Evolutionary conservation across 2,329 filamentous ascomycete species (phyloP).

Genomic region (Verticillium zaregamsianum): DNA sequence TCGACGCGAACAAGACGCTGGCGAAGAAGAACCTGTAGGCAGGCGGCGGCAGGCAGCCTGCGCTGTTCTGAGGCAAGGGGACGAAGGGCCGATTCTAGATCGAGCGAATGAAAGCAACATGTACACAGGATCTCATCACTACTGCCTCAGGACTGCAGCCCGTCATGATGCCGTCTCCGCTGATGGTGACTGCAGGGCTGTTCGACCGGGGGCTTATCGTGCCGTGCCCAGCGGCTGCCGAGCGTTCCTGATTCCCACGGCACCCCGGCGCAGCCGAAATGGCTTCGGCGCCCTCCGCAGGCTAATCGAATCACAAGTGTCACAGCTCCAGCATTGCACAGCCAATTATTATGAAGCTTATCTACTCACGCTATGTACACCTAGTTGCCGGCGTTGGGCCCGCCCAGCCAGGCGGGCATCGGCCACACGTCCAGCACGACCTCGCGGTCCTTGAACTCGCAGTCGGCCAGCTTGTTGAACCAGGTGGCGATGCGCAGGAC

Average conservation of each 20-base stretch:
- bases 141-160: neutral
- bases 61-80: neutral
- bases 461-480: conserved; percentile 3
- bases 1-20: conserved; percentile 30
- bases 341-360: too few species aligned
- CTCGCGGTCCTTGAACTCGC: conserved; percentile 2
- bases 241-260: neutral
- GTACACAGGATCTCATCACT: neutral
- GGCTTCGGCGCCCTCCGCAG: neutral
- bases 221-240: neutral
- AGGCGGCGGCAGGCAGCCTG: too few species aligned
- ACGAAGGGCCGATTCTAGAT: too few species aligned
- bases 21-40: conserved; percentile 17
- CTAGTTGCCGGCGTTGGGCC: conserved; percentile 1
- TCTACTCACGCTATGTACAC: neutral
- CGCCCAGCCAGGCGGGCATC: neutral
- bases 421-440: neutral
- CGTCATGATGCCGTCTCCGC: neutral
- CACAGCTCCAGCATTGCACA: neutral
- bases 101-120: too few species aligned
- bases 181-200: neutral
- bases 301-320: neutral
- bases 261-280: neutral
- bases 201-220: neutral
- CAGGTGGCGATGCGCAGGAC: conserved; percentile 3